Evolutionary conservation across 176 grass and related monocot genomes (phyloP).

Genomic region (Musa acuminata): DNA sequence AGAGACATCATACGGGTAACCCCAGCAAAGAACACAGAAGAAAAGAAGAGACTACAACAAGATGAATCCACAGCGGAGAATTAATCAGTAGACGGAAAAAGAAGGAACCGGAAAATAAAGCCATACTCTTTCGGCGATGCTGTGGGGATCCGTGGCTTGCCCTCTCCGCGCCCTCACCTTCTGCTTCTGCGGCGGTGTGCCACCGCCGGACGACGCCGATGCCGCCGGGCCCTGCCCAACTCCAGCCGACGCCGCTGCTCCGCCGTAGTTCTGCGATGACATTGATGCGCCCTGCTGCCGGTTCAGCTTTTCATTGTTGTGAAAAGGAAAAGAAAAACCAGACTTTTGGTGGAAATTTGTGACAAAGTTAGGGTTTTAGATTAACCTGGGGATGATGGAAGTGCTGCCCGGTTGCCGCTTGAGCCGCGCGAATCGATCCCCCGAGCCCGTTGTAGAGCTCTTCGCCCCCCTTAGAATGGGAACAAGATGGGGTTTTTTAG

Average conservation of each 20-base stretch:
- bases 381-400: slow-evolving; percentile 1
- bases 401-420: background rate
- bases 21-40: background rate
- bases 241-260: slow-evolving; percentile 29
- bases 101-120: background rate
- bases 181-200: slow-evolving; percentile 26
- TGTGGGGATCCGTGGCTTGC: slow-evolving; percentile 79
- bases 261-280: slow-evolving; percentile 49
- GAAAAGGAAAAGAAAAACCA: background rate
- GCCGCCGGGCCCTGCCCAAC: slow-evolving; percentile 15
- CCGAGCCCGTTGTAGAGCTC: slow-evolving; percentile 37
- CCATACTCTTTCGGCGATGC: slow-evolving; percentile 71
- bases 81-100: too few relatives aligned
- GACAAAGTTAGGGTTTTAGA: too few relatives aligned
- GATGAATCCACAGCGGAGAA: too few relatives aligned
- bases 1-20: too few relatives aligned
- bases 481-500: background rate
- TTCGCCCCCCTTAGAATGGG: slow-evolving; percentile 20
- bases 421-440: background rate
- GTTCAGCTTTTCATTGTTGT: background rate
- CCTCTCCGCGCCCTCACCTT: slow-evolving; percentile 53
- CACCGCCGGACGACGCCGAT: slow-evolving; percentile 10
- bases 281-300: slow-evolving; percentile 26
- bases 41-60: background rate
- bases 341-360: background rate